Percentiles rank a stretch among this genome's conserved stretches.
Conservation (phyloP, 2,329 filamentous ascomycete genomes). For the Plenodomus lindquistii region DNA sequence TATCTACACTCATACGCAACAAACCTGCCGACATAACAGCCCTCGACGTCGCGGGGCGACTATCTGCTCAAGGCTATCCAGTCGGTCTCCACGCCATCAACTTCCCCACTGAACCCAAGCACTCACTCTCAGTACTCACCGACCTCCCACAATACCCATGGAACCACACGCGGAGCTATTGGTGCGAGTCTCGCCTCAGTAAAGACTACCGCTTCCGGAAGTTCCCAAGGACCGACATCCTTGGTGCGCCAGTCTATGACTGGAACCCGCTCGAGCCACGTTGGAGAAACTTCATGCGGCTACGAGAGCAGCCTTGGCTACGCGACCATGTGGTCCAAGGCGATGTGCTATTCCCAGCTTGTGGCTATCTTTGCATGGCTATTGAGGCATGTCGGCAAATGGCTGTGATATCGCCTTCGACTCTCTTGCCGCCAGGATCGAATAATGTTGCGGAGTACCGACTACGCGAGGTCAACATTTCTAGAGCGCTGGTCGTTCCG, state of each 20-base stretch:
- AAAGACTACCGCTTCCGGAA: constrained; percentile 19
- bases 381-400: constrained; percentile 17
- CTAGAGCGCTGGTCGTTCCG: constrained; percentile 23
- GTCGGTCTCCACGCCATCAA: constrained; percentile 10
- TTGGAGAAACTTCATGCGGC: constrained; percentile 29
- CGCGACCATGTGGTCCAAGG: constrained; percentile 21
- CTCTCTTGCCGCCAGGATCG: not conserved
- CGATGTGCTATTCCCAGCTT: constrained; percentile 23
- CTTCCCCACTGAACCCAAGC: constrained; percentile 8
- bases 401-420: constrained; percentile 8
- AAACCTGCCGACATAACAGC: constrained; percentile 8
- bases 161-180: constrained; percentile 37
- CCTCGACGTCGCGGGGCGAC: constrained; percentile 8
- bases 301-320: constrained; percentile 26
- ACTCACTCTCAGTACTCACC: constrained; percentile 6
- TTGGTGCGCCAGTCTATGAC: constrained; percentile 16
- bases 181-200: constrained; percentile 26
- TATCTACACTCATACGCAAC: constrained; percentile 10
- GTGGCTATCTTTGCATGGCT: constrained; percentile 19
- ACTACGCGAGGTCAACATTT: constrained; percentile 23
- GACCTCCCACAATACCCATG: constrained; percentile 41
- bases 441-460: constrained; percentile 6
- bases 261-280: constrained; percentile 16
- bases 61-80: not conserved
- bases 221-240: constrained; percentile 16